A percentile compares a stretch with the other conserved stretches of the same genome.
These are phyloP conservation scores for Dichotomocladium elegans DNA, from an alignment of 371 early-diverging fungal species.

Conservation along the genomic window DNA sequence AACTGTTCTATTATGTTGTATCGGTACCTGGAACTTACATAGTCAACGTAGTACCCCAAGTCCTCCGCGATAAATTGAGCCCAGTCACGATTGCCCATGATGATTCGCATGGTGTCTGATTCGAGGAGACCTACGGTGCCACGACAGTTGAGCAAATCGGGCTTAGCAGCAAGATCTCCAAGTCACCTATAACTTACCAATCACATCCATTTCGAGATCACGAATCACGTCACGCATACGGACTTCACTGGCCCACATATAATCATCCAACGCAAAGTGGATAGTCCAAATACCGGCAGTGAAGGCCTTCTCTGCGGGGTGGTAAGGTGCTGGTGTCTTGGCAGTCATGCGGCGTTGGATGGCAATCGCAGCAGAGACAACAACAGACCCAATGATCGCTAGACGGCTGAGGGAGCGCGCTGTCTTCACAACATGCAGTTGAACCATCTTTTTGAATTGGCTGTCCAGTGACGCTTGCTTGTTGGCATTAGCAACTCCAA, in stretches of 20 bases:
- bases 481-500: conserved; percentile 47
- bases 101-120: conserved; percentile 77
- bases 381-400: conserved; percentile 20
- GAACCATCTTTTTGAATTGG: conserved; percentile 18
- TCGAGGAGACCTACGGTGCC: conserved; percentile 58
- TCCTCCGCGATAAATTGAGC: conserved; percentile 78
- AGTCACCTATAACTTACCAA: conserved; percentile 46
- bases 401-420: conserved; percentile 34
- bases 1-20: not conserved
- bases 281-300: conserved; percentile 88
- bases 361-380: conserved; percentile 33
- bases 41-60: conserved; percentile 75
- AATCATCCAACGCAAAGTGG: conserved; percentile 82
- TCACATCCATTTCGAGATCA: conserved; percentile 76
- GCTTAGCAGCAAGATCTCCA: not conserved
- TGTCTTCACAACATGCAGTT: conserved; percentile 32
- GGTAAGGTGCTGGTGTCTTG: conserved; percentile 54
- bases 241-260: conserved; percentile 77
- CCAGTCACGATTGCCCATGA: conserved; percentile 86
- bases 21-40: conserved; percentile 49
- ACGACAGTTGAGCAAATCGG: not conserved
- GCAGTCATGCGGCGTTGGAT: conserved; percentile 24
- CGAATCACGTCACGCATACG: conserved; percentile 74
- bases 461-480: conserved; percentile 18
- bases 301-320: conserved; percentile 61